Base-by-base conservation (phyloP, 2,329 filamentous ascomycete genomes). In the Colletotrichum tanaceti region DNA sequence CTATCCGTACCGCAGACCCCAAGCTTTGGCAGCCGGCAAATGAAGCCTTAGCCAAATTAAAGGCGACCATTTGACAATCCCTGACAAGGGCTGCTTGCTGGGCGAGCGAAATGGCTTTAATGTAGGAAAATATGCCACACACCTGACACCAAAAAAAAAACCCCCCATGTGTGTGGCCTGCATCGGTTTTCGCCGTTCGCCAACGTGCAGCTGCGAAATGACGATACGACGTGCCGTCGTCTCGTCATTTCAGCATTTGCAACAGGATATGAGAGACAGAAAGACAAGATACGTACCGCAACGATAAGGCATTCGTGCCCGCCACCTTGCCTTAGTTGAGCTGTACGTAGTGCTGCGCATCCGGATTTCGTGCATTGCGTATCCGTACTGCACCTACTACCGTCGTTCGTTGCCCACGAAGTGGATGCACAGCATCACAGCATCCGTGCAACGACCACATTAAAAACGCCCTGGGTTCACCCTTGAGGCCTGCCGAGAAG, bases 131-230 rank as follows among this genome's bases (percentile, higher is more conserved):
- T 50, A 20, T 55, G 49, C 38, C 38, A 57, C 28, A 60, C 57
- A n/a, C n/a, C n/a, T n/a, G n/a, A n/a, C n/a, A n/a, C n/a, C n/a
- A n/a, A n/a, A n/a, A n/a, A n/a, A n/a, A n/a, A n/a, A n/a, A n/a
- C n/a, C n/a, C n/a, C n/a, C n/a, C n/a, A n/a, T n/a, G 54, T 18
- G 55, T 22, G 22, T 50, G 32, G 58, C 22, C 35, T 43, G 46
- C 10, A 43, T 57, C 55, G 62, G 32, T 65, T 61, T 52, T 24
- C 41, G 65, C 61, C 61, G 61, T 43, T 59, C 46, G 13, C 38
- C 61, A 39, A 46, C 47, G 35, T 18, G 18, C 50, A 49, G 32
- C 52, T 47, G 58, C 32, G 65, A 68, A 68, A 68, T 68, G 65
- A 68, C 54, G 54, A 60, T 68, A 50, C 65, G 61, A 68, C 54